Conservation (phyloP, 495 filamentous ascomycete genomes). For the Hypoxylon intermedium region DNA sequence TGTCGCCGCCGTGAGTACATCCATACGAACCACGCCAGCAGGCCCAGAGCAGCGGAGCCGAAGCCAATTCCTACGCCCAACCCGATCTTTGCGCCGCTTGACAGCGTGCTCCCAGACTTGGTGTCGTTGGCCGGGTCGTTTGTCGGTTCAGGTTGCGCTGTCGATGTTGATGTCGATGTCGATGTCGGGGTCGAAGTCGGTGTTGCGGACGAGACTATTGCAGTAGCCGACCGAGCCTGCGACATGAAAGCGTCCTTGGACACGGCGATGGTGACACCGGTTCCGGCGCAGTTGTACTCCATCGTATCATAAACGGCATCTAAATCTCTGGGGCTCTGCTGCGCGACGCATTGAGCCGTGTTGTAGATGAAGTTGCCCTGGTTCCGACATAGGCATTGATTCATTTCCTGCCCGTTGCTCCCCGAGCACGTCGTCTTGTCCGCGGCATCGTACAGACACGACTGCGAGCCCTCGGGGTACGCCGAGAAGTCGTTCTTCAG, state of each 20-base stretch:
- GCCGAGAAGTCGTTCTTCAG: slow-evolving; percentile 49
- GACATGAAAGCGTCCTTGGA: slow-evolving; percentile 38
- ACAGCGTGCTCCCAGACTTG: no score
- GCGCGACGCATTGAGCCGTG: slow-evolving; percentile 51
- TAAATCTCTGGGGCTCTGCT: slow-evolving; percentile 40
- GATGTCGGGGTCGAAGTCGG: slow-evolving; percentile 7
- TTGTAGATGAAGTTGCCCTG: slow-evolving; percentile 52
- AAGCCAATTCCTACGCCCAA: slow-evolving; percentile 31
- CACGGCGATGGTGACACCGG: slow-evolving; percentile 40
- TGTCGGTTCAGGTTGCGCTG: background rate
- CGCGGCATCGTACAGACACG: slow-evolving; percentile 48
- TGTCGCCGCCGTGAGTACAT: slow-evolving; percentile 30
- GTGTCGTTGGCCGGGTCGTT: no score
- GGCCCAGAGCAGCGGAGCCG: slow-evolving; percentile 15
- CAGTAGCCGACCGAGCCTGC: slow-evolving; percentile 46
- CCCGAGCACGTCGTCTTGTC: slow-evolving; percentile 42
- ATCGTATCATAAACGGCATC: slow-evolving; percentile 44
- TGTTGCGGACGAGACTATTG: slow-evolving; percentile 15
- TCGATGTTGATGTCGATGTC: background rate
- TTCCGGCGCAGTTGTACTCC: slow-evolving; percentile 45
- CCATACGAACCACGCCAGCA: slow-evolving; percentile 41
- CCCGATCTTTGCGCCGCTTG: slow-evolving; percentile 24
- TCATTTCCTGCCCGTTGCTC: slow-evolving; percentile 43
- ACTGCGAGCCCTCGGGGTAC: slow-evolving; percentile 50
- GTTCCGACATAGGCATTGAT: slow-evolving; percentile 54